A percentile compares a stretch with the other conserved stretches of the same genome.
phyloP scores from a whole-genome alignment of 805 yeast species.

The Soucietia sequanensis region DNA sequence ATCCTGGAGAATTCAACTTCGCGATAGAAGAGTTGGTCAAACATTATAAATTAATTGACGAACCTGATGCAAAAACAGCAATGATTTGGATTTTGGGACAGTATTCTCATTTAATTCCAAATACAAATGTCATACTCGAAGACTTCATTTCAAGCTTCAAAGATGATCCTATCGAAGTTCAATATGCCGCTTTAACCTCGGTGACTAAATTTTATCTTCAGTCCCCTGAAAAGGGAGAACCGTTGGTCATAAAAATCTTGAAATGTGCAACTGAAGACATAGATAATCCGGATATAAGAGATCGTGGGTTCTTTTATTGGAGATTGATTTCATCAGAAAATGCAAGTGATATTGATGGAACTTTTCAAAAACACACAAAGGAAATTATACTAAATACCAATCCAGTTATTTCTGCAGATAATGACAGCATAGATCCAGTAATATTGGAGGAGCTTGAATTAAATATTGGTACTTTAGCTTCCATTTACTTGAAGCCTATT shows the following conservation, averaged over 20 bases:
- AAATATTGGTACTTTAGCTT: constrained; percentile 77
- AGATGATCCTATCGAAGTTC: constrained; percentile 73
- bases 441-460: constrained; percentile 80
- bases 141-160: constrained; percentile 46
- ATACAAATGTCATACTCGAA: constrained; percentile 39
- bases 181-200: constrained; percentile 71
- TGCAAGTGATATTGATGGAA: constrained; percentile 39
- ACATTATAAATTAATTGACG: constrained; percentile 51
- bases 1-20: constrained; percentile 54
- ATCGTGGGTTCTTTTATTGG: constrained; percentile 85
- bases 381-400: constrained; percentile 56
- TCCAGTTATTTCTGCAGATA: constrained; percentile 65
- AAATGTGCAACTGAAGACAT: constrained; percentile 70
- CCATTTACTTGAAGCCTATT: constrained; percentile 81
- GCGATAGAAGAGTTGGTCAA: constrained; percentile 27
- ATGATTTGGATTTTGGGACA: constrained; percentile 85
- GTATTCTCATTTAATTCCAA: constrained; percentile 49
- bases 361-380: constrained; percentile 38
- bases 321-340: constrained; percentile 55
- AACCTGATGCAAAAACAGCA: constrained; percentile 76
- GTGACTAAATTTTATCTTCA: constrained; percentile 65
- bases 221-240: constrained; percentile 53
- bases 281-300: constrained; percentile 83
- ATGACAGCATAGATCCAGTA: constrained; percentile 65
- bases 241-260: constrained; percentile 55